These are phyloP conservation scores for Rhytidiadelphus loreus DNA, from an alignment of 225 moss, liverwort and hornwort genomes.

Conservation along the genomic window DNA sequence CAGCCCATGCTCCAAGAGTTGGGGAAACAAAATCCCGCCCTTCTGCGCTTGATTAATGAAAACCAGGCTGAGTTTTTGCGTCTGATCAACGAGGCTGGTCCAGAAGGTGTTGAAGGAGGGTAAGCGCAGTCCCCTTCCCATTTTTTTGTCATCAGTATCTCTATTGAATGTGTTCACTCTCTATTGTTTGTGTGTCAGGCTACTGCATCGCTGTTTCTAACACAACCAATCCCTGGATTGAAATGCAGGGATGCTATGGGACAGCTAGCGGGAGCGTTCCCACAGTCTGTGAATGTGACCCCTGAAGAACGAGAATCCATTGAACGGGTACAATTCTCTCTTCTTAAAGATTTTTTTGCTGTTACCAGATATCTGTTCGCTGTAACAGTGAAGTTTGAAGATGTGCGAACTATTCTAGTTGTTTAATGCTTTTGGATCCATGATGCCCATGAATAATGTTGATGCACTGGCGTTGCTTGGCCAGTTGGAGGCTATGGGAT, in stretches of 20 bases:
- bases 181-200: background rate
- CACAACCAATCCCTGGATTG: background rate
- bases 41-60: conserved; percentile 79
- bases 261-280: conserved; percentile 78
- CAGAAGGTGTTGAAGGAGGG: conserved; percentile 86
- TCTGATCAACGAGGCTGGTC: conserved; percentile 84
- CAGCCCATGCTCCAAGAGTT: conserved; percentile 95
- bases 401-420: background rate
- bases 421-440: background rate
- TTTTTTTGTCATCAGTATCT: background rate
- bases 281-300: conserved; percentile 94
- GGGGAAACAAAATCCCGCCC: conserved; percentile 88
- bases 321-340: conserved; percentile 54
- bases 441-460: background rate
- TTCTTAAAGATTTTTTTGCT: background rate
- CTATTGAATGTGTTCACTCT: background rate
- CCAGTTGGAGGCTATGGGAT: conserved; percentile 50
- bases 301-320: conserved; percentile 96
- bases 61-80: conserved; percentile 92
- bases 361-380: background rate
- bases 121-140: conserved; percentile 3
- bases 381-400: background rate
- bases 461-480: background rate
- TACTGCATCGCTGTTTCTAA: background rate
- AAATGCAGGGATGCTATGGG: conserved; percentile 65